Percentiles rank a stretch among this genome's conserved stretches.
These are phyloP conservation scores for Acanthochlamys bracteata DNA, from an alignment of 106 monocot genomes.

Conservation along the genomic window DNA sequence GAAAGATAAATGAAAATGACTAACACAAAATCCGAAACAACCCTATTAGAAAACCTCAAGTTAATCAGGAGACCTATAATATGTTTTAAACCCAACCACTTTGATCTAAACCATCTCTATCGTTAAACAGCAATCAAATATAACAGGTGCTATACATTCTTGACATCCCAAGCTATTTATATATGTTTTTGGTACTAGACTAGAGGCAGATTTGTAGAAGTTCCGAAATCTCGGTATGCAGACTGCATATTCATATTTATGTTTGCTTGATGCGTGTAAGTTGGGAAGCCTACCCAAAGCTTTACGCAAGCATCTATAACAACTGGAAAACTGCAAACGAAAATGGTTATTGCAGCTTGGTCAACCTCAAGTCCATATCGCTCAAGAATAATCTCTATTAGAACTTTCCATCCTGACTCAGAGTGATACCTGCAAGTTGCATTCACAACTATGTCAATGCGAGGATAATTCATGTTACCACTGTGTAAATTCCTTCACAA, in stretches of 20 bases:
- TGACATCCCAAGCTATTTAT: not conserved
- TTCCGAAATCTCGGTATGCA: not conserved
- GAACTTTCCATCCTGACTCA: conserved; percentile 83
- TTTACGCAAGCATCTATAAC: conserved; percentile 89
- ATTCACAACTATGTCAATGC: conserved; percentile 5
- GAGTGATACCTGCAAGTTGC: conserved; percentile 76
- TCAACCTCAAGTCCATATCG: conserved; percentile 84
- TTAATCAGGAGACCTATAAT: not conserved
- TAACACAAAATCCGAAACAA: not conserved
- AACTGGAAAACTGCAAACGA: conserved; percentile 76
- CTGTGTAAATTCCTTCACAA: too few species aligned
- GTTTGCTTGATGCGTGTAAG: not conserved
- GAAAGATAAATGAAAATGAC: not conserved
- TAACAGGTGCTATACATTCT: not conserved
- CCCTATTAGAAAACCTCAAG: not conserved
- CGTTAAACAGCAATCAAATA: not conserved
- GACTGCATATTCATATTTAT: not conserved
- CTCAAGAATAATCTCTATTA: conserved; percentile 73
- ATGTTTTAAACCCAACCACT: not conserved
- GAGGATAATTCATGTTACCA: not conserved
- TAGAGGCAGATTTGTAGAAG: not conserved
- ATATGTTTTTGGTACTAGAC: not conserved
- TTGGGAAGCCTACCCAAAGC: conserved; percentile 59
- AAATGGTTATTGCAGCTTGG: conserved; percentile 73
- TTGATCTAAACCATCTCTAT: not conserved